Conservation (phyloP, 306 rosid genomes). For the Prunus campanulata region DNA sequence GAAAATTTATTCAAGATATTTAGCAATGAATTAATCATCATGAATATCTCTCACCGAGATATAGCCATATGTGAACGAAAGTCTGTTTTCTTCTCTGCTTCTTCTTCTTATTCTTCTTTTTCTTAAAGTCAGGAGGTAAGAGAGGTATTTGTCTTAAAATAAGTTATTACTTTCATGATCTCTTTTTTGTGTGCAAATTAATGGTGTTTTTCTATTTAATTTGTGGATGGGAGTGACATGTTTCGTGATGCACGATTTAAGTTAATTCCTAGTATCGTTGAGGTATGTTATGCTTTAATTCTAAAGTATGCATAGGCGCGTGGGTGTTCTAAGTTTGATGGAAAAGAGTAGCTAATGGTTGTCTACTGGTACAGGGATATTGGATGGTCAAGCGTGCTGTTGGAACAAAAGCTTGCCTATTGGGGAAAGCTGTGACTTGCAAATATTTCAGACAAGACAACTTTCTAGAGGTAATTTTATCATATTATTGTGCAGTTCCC, state of each 20-base stretch:
- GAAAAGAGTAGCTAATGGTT: constrained; percentile 23
- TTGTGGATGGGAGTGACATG: constrained; percentile 68
- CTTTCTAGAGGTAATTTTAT: constrained; percentile 72
- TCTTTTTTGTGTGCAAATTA: no score
- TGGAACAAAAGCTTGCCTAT: constrained; percentile 96
- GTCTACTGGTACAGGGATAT: constrained; percentile 65
- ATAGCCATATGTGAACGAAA: no score
- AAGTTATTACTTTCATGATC: no score
- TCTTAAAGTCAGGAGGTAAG: no score
- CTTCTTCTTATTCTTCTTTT: no score
- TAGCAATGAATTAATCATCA: no score
- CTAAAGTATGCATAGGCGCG: constrained; percentile 12
- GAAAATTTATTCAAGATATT: no score
- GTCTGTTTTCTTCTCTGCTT: no score
- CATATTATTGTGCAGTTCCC: neutral
- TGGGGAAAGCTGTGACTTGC: constrained; percentile 94
- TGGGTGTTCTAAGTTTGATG: constrained; percentile 8
- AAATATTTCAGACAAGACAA: constrained; percentile 76
- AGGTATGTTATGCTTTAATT: constrained; percentile 41
- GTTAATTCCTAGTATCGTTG: constrained; percentile 90
- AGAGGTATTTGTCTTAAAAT: no score
- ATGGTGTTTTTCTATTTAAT: constrained; percentile 14
- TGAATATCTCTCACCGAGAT: no score
- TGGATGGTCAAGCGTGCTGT: constrained; percentile 99
- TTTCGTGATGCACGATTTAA: constrained; percentile 85